These are phyloP conservation scores for Vitis rotundifolia DNA, from an alignment of 164 flowering plant species.

Conservation along the genomic window DNA sequence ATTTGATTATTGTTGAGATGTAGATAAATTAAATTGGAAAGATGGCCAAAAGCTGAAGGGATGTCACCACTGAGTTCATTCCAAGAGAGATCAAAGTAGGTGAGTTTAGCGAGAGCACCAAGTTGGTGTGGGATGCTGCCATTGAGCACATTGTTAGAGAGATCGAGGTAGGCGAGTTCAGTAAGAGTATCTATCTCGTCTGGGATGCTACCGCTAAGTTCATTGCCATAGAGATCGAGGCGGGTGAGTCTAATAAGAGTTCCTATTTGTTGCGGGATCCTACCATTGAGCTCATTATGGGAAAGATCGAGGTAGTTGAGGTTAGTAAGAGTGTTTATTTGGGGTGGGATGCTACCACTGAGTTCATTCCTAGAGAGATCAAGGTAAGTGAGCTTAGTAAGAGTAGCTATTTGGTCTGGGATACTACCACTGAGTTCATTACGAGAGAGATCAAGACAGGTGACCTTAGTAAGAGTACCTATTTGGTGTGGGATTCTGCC, in stretches of 20 bases:
- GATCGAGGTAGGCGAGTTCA: no score
- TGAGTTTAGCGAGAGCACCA: not conserved
- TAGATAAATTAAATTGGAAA: not conserved
- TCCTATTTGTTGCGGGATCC: not conserved
- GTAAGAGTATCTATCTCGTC: no score
- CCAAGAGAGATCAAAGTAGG: not conserved
- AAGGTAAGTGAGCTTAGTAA: slow-evolving; percentile 1
- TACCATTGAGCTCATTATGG: not conserved
- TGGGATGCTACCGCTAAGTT: no score
- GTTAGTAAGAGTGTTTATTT: slow-evolving; percentile 1
- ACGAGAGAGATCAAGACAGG: not conserved
- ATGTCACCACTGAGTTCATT: slow-evolving; percentile 10
- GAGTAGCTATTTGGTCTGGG: not conserved
- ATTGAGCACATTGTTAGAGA: not conserved
- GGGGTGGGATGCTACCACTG: slow-evolving; percentile 3
- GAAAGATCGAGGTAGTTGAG: slow-evolving; percentile 6
- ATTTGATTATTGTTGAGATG: not conserved
- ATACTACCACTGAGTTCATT: slow-evolving; percentile 12
- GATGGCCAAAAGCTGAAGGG: not conserved
- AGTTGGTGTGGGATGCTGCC: slow-evolving; percentile 6
- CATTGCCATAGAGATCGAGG: not conserved
- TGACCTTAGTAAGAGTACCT: not conserved
- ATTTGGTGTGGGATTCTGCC: slow-evolving; percentile 6
- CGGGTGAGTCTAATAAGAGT: not conserved
- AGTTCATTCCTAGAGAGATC: not conserved